Conservation (phyloP, 1,284 basidiomycete genomes). For the Farysia itapuensis region DNA sequence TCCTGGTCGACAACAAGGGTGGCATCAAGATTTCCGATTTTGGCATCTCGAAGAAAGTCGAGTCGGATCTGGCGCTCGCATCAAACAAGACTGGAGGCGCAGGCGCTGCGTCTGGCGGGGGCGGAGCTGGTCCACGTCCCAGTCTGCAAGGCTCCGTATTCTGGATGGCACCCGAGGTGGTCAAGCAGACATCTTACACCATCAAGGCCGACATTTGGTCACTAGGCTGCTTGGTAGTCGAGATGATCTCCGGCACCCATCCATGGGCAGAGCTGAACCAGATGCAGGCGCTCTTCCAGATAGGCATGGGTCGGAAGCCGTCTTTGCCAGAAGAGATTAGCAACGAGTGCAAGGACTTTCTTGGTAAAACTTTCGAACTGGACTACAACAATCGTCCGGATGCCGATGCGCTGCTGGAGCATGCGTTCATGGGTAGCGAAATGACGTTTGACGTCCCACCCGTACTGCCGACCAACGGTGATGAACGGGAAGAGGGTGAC, state of each 20-base stretch:
- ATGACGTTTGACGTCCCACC: conserved; percentile 36
- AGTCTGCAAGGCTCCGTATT: conserved; percentile 95
- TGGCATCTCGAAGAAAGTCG: conserved; percentile 96
- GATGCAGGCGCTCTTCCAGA: conserved; percentile 67
- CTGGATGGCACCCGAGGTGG: conserved; percentile 79
- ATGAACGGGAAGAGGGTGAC: no score
- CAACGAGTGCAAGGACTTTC: conserved; percentile 42
- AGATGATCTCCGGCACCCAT: conserved; percentile 97
- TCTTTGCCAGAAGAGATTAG: conserved; percentile 54
- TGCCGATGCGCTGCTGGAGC: conserved; percentile 48
- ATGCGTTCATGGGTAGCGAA: conserved; percentile 46
- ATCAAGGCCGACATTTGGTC: conserved; percentile 98
- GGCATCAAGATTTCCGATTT: conserved; percentile 99
- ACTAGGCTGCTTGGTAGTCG: conserved; percentile 92
- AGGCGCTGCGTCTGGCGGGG: conserved; percentile 2
- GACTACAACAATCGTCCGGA: conserved; percentile 47
- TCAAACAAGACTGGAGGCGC: conserved; percentile 17
- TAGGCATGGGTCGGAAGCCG: conserved; percentile 46
- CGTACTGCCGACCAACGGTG: no score
- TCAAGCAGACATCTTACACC: conserved; percentile 91
- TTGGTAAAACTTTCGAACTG: conserved; percentile 52
- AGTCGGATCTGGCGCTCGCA: conserved; percentile 66
- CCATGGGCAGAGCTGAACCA: conserved; percentile 97
- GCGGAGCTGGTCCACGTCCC: conserved; percentile 69
- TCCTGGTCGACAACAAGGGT: conserved; percentile 96